Evolutionary conservation across 2,329 filamentous ascomycete species (phyloP).

Genomic region (Neofusicoccum sp.): DNA sequence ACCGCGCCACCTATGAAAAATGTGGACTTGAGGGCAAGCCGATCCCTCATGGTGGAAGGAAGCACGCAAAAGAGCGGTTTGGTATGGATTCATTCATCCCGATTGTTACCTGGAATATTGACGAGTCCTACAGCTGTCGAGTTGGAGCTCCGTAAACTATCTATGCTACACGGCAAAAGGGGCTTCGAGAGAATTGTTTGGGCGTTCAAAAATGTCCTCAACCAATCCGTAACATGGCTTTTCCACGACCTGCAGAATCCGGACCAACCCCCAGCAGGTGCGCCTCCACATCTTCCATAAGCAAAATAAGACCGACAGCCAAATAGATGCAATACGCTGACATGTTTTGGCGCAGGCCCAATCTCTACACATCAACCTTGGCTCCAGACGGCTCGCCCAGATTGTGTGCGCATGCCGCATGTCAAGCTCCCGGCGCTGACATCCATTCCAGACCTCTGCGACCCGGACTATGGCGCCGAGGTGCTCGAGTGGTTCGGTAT

Average conservation of each 20-base stretch:
- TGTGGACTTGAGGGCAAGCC: constrained; percentile 77
- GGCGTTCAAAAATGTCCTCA: constrained; percentile 78
- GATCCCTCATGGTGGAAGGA: constrained; percentile 58
- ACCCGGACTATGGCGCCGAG: constrained; percentile 66
- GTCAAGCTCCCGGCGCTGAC: constrained; percentile 29
- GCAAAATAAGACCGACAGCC: constrained; percentile 27
- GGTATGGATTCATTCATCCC: constrained; percentile 50
- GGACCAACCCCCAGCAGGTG: constrained; percentile 46
- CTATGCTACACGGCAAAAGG: constrained; percentile 82
- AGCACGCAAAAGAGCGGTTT: constrained; percentile 72
- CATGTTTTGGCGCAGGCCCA: background rate
- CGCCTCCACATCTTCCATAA: constrained; percentile 12
- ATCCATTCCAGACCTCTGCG: constrained; percentile 42
- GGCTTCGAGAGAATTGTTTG: constrained; percentile 77
- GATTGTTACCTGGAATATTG: background rate
- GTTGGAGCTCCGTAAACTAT: constrained; percentile 70
- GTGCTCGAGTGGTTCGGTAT: constrained; percentile 77
- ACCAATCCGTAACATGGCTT: constrained; percentile 71
- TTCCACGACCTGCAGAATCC: constrained; percentile 63
- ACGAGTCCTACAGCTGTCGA: constrained; percentile 64
- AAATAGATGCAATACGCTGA: background rate
- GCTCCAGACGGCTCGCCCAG: constrained; percentile 23
- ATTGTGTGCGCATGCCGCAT: constrained; percentile 37
- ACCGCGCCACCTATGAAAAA: constrained; percentile 79
- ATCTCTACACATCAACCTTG: constrained; percentile 1